These are phyloP conservation scores for Aspergillus ibericus DNA, from an alignment of 2,329 filamentous ascomycete species.

Conservation along the genomic window DNA sequence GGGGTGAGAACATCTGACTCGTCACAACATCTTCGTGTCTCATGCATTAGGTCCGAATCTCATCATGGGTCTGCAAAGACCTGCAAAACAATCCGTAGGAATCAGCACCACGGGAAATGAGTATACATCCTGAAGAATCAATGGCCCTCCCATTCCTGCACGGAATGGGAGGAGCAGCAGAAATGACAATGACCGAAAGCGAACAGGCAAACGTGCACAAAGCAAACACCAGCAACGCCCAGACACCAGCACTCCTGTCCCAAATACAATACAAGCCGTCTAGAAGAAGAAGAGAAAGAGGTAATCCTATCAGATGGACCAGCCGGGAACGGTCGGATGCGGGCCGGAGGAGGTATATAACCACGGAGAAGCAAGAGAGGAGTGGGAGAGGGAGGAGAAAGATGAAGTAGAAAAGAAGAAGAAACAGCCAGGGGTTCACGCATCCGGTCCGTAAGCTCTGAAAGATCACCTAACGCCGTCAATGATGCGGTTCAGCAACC, in stretches of 20 bases:
- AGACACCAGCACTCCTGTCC: background rate
- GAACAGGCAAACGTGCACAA: background rate
- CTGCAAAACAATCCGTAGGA: constrained; percentile 14
- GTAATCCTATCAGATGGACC: constrained; percentile 12
- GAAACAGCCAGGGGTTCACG: constrained; percentile 22
- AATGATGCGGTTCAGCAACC: constrained; percentile 29
- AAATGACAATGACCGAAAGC: background rate
- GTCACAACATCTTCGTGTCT: constrained; percentile 23
- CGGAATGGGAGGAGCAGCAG: background rate
- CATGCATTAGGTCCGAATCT: constrained; percentile 26
- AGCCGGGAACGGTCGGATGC: constrained; percentile 17
- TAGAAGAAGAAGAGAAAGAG: background rate
- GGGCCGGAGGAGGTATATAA: constrained; percentile 9
- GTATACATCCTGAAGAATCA: constrained; percentile 19
- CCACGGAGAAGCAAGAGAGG: background rate
- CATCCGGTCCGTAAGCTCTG: constrained; percentile 32
- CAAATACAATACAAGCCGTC: constrained; percentile 8
- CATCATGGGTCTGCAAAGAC: constrained; percentile 16
- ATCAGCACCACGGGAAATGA: constrained; percentile 10
- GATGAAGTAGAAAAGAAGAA: constrained; percentile 12
- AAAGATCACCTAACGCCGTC: constrained; percentile 35
- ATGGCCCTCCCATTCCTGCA: constrained; percentile 19
- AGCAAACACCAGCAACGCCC: constrained; percentile 1
- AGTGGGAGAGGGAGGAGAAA: constrained; percentile 8
- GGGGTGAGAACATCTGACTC: constrained; percentile 14